Conservation (phyloP, 78 protist species). For the Dictyostelium firmibasis region DNA sequence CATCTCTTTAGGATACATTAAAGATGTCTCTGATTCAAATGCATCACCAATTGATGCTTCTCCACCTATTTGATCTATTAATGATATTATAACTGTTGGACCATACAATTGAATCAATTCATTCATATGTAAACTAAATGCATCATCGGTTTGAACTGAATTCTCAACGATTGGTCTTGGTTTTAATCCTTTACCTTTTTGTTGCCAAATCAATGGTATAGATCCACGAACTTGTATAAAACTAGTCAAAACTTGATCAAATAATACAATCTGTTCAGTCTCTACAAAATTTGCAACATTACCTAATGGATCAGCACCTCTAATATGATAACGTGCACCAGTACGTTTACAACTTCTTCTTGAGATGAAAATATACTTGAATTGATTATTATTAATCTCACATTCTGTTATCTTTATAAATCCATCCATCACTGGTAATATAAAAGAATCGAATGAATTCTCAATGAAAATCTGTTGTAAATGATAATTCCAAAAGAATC, state of each 20-base stretch:
- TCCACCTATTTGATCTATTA: slow-evolving; percentile 80
- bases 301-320: slow-evolving; percentile 84
- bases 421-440: slow-evolving; percentile 81
- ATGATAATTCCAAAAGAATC: slow-evolving; percentile 75
- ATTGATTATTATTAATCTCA: slow-evolving; percentile 56
- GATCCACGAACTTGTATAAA: slow-evolving; percentile 77
- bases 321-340: slow-evolving; percentile 73
- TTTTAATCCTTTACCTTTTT: slow-evolving; percentile 68
- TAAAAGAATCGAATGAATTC: slow-evolving; percentile 42
- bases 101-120: slow-evolving; percentile 71
- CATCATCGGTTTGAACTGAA: slow-evolving; percentile 32
- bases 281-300: slow-evolving; percentile 85
- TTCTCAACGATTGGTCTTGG: slow-evolving; percentile 62
- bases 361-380: slow-evolving; percentile 62
- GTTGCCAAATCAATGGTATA: slow-evolving; percentile 81
- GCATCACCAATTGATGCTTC: slow-evolving; percentile 76
- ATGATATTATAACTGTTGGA: slow-evolving; percentile 33
- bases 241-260: slow-evolving; percentile 54
- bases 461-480: slow-evolving; percentile 38
- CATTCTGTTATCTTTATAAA: slow-evolving; percentile 62
- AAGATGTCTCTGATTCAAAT: slow-evolving; percentile 28
- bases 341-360: slow-evolving; percentile 81
- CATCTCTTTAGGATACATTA: neutral
- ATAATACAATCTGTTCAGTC: slow-evolving; percentile 75
- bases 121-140: slow-evolving; percentile 67